Conservation (phyloP, 371 early-diverging fungal species). For the Mortierella sp. region DNA sequence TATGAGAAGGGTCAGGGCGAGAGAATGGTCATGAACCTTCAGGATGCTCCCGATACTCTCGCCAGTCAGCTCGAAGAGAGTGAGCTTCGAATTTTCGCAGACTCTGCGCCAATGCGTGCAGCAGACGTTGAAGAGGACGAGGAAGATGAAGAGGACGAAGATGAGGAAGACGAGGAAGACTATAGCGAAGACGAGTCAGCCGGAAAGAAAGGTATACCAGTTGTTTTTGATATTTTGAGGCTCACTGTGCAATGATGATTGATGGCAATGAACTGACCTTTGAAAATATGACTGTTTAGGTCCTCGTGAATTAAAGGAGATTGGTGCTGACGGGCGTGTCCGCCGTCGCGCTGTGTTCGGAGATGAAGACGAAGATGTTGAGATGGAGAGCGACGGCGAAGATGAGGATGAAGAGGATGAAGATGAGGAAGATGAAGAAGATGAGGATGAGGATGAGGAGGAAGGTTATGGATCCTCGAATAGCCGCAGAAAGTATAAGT, state of each 20-base stretch:
- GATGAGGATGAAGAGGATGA: constrained; percentile 58
- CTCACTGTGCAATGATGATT: too few species aligned
- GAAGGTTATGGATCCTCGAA: constrained; percentile 44
- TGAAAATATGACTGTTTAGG: constrained; percentile 10
- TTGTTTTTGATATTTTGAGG: background rate
- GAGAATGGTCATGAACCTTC: constrained; percentile 91
- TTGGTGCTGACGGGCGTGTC: constrained; percentile 63
- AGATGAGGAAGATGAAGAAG: constrained; percentile 53
- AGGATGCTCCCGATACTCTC: constrained; percentile 84
- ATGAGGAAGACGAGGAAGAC: constrained; percentile 58
- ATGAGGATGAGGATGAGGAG: constrained; percentile 58
- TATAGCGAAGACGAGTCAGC: constrained; percentile 47
- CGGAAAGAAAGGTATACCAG: constrained; percentile 40
- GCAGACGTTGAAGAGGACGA: constrained; percentile 61
- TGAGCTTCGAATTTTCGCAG: constrained; percentile 86
- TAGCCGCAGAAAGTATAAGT: constrained; percentile 56
- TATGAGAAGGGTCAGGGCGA: constrained; percentile 81
- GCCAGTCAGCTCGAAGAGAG: constrained; percentile 83
- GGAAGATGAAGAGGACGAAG: constrained; percentile 50
- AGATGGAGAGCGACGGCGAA: constrained; percentile 59
- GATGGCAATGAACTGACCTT: background rate
- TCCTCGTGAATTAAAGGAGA: constrained; percentile 60
- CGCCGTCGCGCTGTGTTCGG: constrained; percentile 75
- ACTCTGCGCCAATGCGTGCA: constrained; percentile 81
- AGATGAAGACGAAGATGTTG: constrained; percentile 60